Evolutionary conservation across 805 yeast genomes (phyloP), one percentile per base, ranked within the genome.

Genomic region (Ogataea sp.): DNA sequence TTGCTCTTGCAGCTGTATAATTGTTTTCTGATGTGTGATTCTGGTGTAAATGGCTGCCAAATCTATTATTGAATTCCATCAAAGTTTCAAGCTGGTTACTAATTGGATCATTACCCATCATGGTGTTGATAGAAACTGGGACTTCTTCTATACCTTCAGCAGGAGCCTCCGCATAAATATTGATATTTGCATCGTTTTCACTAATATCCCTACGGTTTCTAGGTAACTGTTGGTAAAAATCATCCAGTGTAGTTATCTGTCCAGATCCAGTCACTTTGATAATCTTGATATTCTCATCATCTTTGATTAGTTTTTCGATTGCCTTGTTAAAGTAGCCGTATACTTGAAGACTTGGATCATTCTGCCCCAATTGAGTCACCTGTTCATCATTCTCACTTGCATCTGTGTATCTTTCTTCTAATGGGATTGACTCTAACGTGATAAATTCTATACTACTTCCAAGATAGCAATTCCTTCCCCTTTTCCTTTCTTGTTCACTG

Each of bases 371-470:
- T 6, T 8, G 18, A 14, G 11, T 16, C 17, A 23, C 6, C 16
- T 3, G 7, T 15, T 15, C 8, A 3, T 24, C 28, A 9, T 29
- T 20, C 15, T n/a, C 11, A 15, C 10, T 20, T 3, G 8, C 13
- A 33, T 32, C 26, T 13, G 36, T 15, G 3, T 27, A 26, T 24
- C 44, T 27, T n/a, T 55, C 58, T 21, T 51, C 54, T 9, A 48
- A 21, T 4, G 55, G 45, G 8, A 51, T 36, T 1, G 55, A 48
- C 37, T 59, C 64, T 24, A 58, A 35, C 1, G 61, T 57, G 8
- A 53, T 39, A 41, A 58, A 56, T 36, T 59, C 64, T 6, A 59
- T 50, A 39, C 56, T 52, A 3, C 59, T 52, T 2, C 63, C 63
- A 34, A 30, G n/a, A 30, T 30, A 30, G 11, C n/a, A 17, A 4